Evolutionary conservation across 805 yeast species (phyloP).

Genomic region (Naumovozyma baii): DNA sequence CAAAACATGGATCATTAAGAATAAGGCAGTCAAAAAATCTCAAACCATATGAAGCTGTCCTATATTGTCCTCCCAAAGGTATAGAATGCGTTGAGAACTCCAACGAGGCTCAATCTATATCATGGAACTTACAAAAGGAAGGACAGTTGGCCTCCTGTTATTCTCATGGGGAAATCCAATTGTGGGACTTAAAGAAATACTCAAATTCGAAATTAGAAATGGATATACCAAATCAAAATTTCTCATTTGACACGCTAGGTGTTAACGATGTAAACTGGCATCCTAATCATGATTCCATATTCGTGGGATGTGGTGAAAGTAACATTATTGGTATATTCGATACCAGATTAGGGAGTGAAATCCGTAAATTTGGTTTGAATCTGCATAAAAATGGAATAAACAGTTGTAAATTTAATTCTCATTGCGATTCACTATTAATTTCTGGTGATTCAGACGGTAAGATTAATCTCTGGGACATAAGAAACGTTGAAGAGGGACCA

Average conservation of each 20-base stretch:
- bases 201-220: conserved; percentile 20
- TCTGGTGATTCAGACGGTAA: conserved; percentile 56
- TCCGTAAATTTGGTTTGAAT: conserved; percentile 1
- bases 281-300: conserved; percentile 47
- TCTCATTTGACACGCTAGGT: conserved; percentile 35
- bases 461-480: conserved; percentile 55
- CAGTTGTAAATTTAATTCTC: conserved; percentile 50
- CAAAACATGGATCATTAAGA: conserved; percentile 56
- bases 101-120: conserved; percentile 57
- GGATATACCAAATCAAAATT: conserved; percentile 14
- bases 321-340: conserved; percentile 45
- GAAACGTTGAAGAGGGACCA: conserved; percentile 33
- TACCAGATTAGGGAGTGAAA: conserved; percentile 30
- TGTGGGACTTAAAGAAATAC: conserved; percentile 56
- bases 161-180: conserved; percentile 49
- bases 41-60: conserved; percentile 13
- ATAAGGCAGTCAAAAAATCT: conserved; percentile 8
- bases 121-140: conserved; percentile 61
- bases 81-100: conserved; percentile 21
- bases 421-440: conserved; percentile 47
- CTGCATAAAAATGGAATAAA: conserved; percentile 36
- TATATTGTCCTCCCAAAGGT: conserved; percentile 8
- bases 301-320: conserved; percentile 62
- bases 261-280: conserved; percentile 69
- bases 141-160: conserved; percentile 55